Conservation (phyloP, 805 yeast species). For the Jamesozyma rosinii region DNA sequence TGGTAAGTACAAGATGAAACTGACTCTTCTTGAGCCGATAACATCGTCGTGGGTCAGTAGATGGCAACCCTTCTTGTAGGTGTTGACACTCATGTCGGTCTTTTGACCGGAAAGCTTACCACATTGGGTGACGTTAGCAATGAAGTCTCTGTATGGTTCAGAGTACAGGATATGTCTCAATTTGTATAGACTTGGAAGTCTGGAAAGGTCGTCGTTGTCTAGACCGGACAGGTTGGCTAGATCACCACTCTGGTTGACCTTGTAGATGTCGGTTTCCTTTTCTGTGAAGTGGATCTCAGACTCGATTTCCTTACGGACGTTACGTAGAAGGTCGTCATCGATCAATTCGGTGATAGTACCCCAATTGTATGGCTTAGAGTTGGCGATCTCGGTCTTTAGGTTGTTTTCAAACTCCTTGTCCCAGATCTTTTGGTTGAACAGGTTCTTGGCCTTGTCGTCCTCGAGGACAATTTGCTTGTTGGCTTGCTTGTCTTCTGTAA, state of each 20-base stretch:
- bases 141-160: conserved; percentile 67
- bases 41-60: conserved; percentile 94
- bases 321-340: conserved; percentile 65
- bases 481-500: not conserved
- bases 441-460: conserved; percentile 30
- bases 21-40: conserved; percentile 86
- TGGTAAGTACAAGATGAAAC: conserved; percentile 85
- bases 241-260: conserved; percentile 83
- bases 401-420: conserved; percentile 31
- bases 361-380: conserved; percentile 79
- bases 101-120: conserved; percentile 86
- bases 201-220: conserved; percentile 60
- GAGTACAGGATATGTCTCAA: conserved; percentile 84
- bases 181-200: conserved; percentile 67
- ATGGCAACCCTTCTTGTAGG: conserved; percentile 90
- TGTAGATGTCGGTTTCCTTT: conserved; percentile 95
- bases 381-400: conserved; percentile 37
- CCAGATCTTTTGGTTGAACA: conserved; percentile 45
- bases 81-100: conserved; percentile 86
- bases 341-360: conserved; percentile 70
- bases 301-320: conserved; percentile 78
- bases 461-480: conserved; percentile 17
- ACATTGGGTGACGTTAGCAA: conserved; percentile 70
- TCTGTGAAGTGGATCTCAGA: conserved; percentile 79
- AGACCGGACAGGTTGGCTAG: conserved; percentile 86